Conservation (phyloP, 179 eudicot genomes). For the Nepenthes alata region DNA sequence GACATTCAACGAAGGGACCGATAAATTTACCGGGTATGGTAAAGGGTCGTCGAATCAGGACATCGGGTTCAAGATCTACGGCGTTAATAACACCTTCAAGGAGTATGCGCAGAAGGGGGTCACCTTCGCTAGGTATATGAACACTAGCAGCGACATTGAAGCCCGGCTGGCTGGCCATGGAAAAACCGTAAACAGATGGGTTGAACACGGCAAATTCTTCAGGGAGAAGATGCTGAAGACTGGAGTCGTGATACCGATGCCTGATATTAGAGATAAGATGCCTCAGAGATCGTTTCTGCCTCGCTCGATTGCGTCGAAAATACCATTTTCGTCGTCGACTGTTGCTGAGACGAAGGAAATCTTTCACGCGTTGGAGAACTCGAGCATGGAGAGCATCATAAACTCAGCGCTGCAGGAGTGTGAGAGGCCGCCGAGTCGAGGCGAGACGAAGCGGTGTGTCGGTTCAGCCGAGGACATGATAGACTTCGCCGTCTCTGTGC, state of each 20-base stretch:
- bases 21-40: slow-evolving; percentile 57
- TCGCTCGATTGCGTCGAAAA: slow-evolving; percentile 35
- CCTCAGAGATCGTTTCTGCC: slow-evolving; percentile 71
- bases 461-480: slow-evolving; percentile 82
- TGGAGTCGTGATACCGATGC: slow-evolving; percentile 69
- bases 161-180: neutral
- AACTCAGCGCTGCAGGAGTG: slow-evolving; percentile 46
- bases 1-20: slow-evolving; percentile 44
- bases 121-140: slow-evolving; percentile 31
- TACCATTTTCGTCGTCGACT: slow-evolving; percentile 49
- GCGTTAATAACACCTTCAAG: slow-evolving; percentile 46
- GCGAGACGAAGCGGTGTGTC: slow-evolving; percentile 75
- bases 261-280: slow-evolving; percentile 72
- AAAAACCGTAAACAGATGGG: slow-evolving; percentile 38
- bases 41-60: slow-evolving; percentile 29
- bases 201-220: slow-evolving; percentile 76
- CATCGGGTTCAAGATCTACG: slow-evolving; percentile 48
- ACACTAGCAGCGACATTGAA: slow-evolving; percentile 16
- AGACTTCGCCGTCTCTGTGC: slow-evolving; percentile 63
- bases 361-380: slow-evolving; percentile 49
- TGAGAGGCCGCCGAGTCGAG: slow-evolving; percentile 58
- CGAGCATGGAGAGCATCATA: slow-evolving; percentile 34
- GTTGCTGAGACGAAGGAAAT: slow-evolving; percentile 25
- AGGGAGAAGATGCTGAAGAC: slow-evolving; percentile 40
- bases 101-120: slow-evolving; percentile 53